Percentiles rank a stretch among this genome's conserved stretches.
These are phyloP conservation scores for Diaporthe longicolla DNA, from an alignment of 2,329 filamentous ascomycete genomes.

Conservation along the genomic window DNA sequence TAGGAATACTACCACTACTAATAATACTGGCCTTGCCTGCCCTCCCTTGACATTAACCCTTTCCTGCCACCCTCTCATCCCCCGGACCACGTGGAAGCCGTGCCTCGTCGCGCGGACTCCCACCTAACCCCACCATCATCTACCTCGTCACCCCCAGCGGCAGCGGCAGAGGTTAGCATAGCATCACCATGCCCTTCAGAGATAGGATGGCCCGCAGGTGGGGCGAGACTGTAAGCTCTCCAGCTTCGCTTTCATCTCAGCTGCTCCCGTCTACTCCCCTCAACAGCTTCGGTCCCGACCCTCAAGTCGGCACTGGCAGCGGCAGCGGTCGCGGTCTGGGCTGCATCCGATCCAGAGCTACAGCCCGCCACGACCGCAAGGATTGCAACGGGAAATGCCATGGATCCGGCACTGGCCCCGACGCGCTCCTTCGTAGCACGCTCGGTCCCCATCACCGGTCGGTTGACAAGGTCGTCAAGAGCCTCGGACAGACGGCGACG, in stretches of 20 bases:
- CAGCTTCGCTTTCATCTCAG: slow-evolving; percentile 45
- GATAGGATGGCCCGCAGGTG: slow-evolving; percentile 61
- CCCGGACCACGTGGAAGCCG: slow-evolving; percentile 15
- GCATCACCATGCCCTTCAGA: slow-evolving; percentile 49
- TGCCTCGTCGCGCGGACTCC: neutral
- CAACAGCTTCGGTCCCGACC: slow-evolving; percentile 12
- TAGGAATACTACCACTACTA: neutral
- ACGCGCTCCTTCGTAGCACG: slow-evolving; percentile 21
- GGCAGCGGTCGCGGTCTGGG: slow-evolving; percentile 34
- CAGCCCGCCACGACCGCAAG: slow-evolving; percentile 32
- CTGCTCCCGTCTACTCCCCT: slow-evolving; percentile 41
- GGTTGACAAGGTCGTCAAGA: slow-evolving; percentile 17
- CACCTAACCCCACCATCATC: neutral
- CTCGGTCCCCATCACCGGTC: slow-evolving; percentile 31
- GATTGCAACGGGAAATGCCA: neutral
- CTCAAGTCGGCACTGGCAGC: slow-evolving; percentile 12
- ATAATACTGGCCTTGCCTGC: neutral
- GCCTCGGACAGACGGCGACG: neutral
- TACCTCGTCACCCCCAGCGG: neutral
- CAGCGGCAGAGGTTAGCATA: slow-evolving; percentile 6
- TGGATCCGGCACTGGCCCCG: neutral
- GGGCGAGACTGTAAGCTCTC: slow-evolving; percentile 60
- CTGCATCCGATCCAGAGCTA: slow-evolving; percentile 23
- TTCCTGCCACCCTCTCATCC: neutral
- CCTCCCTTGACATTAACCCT: neutral